Conservation (phyloP, 2,329 filamentous ascomycete genomes). For the Rhynchosporium secalis region DNA sequence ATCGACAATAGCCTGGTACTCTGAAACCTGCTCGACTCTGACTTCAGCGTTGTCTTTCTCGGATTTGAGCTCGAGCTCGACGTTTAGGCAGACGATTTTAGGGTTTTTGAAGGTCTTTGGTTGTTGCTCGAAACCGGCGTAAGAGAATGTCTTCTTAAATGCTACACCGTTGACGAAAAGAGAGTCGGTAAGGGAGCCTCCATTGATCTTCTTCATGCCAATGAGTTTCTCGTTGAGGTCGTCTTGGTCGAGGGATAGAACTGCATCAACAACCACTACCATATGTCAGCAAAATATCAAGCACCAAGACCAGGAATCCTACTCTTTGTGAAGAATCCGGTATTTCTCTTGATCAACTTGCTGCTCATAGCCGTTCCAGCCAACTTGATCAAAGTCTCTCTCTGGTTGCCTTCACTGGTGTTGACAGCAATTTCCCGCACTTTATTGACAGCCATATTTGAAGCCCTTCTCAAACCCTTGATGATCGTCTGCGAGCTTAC, state of each 20-base stretch:
- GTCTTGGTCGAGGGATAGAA: slow-evolving; percentile 91
- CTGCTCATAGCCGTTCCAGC: slow-evolving; percentile 98
- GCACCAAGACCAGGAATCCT: slow-evolving; percentile 38
- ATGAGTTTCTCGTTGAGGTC: slow-evolving; percentile 98
- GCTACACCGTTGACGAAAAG: slow-evolving; percentile 97
- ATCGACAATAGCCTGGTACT: slow-evolving; percentile 99
- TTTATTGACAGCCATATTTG: slow-evolving; percentile 93
- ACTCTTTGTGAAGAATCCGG: slow-evolving; percentile 97
- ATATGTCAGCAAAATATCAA: slow-evolving; percentile 36
- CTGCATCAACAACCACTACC: slow-evolving; percentile 94
- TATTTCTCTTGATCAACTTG: slow-evolving; percentile 98
- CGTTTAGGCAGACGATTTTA: slow-evolving; percentile 96
- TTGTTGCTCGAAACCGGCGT: slow-evolving; percentile 98
- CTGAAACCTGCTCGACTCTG: slow-evolving; percentile 94
- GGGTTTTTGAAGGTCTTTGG: slow-evolving; percentile 93
- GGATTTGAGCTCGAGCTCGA: slow-evolving; percentile 96
- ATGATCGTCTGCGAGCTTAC: slow-evolving; percentile 97
- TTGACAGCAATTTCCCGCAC: slow-evolving; percentile 95
- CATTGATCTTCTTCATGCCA: slow-evolving; percentile 96
- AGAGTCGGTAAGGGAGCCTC: slow-evolving; percentile 92
- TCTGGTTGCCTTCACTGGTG: slow-evolving; percentile 77
- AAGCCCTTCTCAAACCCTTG: slow-evolving; percentile 88
- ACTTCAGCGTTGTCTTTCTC: slow-evolving; percentile 99
- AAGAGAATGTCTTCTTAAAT: slow-evolving; percentile 99
- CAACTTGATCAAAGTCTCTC: slow-evolving; percentile 85